Evolutionary conservation across 2,329 filamentous ascomycete genomes (phyloP).

Genomic region (Colletotrichum salicis): DNA sequence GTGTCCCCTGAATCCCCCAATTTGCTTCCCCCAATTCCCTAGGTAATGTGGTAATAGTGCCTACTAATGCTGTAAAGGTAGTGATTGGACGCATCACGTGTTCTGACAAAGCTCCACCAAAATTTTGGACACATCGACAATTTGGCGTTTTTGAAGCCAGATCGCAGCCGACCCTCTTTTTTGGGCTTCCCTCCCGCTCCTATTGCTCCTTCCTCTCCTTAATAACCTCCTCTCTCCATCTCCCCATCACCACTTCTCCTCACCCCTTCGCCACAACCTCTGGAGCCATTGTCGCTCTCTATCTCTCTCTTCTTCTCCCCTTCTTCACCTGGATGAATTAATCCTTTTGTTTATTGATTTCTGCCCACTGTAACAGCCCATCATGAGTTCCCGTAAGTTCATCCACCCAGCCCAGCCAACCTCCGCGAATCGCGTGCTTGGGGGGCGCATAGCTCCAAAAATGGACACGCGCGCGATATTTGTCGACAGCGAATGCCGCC

Average conservation of each 20-base stretch:
- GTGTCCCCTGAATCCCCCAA: neutral
- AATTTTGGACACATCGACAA: conserved; percentile 59
- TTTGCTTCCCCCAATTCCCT: neutral
- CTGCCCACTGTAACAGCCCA: conserved; percentile 50
- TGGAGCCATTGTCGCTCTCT: conserved; percentile 38
- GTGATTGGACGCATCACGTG: conserved; percentile 44
- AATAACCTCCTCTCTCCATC: conserved; percentile 40
- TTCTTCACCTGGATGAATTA: conserved; percentile 50
- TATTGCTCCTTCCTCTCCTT: conserved; percentile 49
- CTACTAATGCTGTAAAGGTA: conserved; percentile 1
- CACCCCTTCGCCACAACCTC: conserved; percentile 46
- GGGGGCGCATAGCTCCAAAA: conserved; percentile 25
- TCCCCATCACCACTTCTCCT: conserved; percentile 43
- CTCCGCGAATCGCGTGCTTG: conserved; percentile 25
- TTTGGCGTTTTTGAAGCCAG: conserved; percentile 56
- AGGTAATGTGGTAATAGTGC: neutral
- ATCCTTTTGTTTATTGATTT: conserved; percentile 40
- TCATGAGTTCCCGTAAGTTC: conserved; percentile 67
- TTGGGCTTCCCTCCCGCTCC: conserved; percentile 31
- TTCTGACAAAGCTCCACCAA: conserved; percentile 38
- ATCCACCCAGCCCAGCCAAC: neutral
- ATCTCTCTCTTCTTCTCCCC: conserved; percentile 43
- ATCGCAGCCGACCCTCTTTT: conserved; percentile 45
- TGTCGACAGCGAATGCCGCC: neutral
- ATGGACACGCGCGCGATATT: conserved; percentile 24